Base-by-base conservation (phyloP, 257 asterid genomes). In the Ocimum tenuiflorum region DNA sequence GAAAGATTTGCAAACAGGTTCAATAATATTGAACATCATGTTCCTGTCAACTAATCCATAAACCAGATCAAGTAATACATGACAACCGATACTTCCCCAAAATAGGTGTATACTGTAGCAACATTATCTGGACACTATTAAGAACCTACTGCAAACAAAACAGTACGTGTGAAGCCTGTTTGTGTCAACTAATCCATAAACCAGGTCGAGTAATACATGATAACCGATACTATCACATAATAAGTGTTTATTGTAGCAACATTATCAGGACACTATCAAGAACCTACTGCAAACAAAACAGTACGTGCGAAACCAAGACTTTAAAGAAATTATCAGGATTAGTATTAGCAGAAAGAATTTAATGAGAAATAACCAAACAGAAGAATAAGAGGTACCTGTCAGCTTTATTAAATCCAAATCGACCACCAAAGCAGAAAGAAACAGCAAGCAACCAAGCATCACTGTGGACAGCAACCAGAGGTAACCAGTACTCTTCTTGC, bases 371-470 rank as follows among this genome's bases (percentile, higher is more conserved):
- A 31, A 46, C 6, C 41, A 51, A 39, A 65, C 13, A 38, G 49
- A 48, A 65, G 67, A 12, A 42, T 4, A 12, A 12, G 50, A 61
- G 45, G 36, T 55, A 85, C 91, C 91, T 82, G 77, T 78, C 83
- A 61, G 84, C 72, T 74, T 69, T 82, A 51, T 80, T 81, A 42
- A 82, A 82, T 31, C 91, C 91, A 69, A 82, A 82, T 74, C 91
- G 77, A 35, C 88, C 77, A 29, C 85, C 91, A 39, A 78, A 80
- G 48, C 76, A 85, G 76, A 78, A 85, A 57, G 86, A 80, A 29
- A 80, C 85, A 23, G 86, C 53, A 50, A 85, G 80, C 81, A 85
- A 70, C 91, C 91, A 85, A 29, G 88, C 80, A 52, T 85, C 91
- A 69, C 91, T 80, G 73, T 82, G 86, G 60, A 77, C 85, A 42